Evolutionary conservation across 345 rosid species (phyloP).

Genomic region (Populus ilicifolia): DNA sequence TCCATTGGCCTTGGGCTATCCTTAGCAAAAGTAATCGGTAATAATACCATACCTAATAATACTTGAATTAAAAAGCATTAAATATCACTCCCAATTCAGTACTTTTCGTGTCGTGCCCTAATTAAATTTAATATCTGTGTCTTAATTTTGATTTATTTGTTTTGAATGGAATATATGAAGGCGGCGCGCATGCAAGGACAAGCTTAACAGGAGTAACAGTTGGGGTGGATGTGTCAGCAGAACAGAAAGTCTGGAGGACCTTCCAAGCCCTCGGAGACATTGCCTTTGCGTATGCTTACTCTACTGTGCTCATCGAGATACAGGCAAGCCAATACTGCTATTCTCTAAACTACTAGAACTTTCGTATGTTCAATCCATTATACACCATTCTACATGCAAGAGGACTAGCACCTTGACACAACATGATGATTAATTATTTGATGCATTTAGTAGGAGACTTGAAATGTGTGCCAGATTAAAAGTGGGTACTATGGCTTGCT

Average conservation of each 20-base stretch:
- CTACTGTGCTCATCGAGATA: constrained; percentile 75
- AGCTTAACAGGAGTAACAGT: constrained; percentile 49
- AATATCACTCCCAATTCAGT: too few relatives aligned
- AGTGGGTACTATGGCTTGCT: constrained; percentile 4
- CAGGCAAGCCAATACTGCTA: constrained; percentile 45
- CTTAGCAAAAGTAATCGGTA: constrained; percentile 52
- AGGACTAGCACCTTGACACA: neutral
- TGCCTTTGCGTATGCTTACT: constrained; percentile 82
- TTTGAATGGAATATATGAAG: constrained; percentile 1
- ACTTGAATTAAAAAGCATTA: too few relatives aligned
- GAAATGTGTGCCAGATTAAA: constrained; percentile 33
- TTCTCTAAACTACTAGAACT: neutral
- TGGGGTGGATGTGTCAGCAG: constrained; percentile 62
- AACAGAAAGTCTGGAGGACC: constrained; percentile 74
- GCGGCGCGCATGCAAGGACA: constrained; percentile 42
- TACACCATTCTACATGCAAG: neutral
- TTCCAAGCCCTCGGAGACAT: constrained; percentile 78
- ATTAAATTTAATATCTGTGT: neutral
- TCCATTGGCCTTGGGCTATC: constrained; percentile 73
- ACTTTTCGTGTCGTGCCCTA: too few relatives aligned
- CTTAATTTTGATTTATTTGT: neutral
- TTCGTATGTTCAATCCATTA: too few relatives aligned
- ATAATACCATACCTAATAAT: too few relatives aligned
- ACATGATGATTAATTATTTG: neutral
- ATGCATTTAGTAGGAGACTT: constrained; percentile 10